Evolutionary conservation across 768 basidiomycete species (phyloP), one percentile per base, ranked within the genome.

Genomic region (Amanita jacksonii): DNA sequence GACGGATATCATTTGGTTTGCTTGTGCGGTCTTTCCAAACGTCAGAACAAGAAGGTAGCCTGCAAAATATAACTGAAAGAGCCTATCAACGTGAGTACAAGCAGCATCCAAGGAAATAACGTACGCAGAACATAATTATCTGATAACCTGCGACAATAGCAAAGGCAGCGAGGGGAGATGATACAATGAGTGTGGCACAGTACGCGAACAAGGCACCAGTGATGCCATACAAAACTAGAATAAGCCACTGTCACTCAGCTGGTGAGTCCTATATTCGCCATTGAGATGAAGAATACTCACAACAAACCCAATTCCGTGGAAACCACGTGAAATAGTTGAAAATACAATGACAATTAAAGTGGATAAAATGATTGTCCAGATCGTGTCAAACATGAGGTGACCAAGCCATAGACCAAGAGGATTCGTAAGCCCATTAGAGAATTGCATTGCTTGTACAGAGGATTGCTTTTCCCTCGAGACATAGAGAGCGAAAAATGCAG

Each of bases 401-500:
- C 86, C 86, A 3, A 89, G 63, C 83, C 85, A 86, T 34, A 88
- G 63, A 2, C 81, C 83, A 38, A 77, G 57, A 15, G 82, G 78
- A 52, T 85, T 68, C 1, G 77, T 69, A 20, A 87, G 59, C 1
- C 85, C 85, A 56, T 88, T 85, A 27, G 81, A 83, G 27, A 82
- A 64, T 54, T 88, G 85, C 81, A 88, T 89, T 2, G 85, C 81
- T 56, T 87, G 83, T 0, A 88, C 81, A 2, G 77, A 76, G 0
- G 79, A 75, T 2, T 76, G 70, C 8, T 82, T 74, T 54, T 89
- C 86, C 48, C 69, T 70, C 0, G 83, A 77, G 3, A 85, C 83
- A 57, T 89, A 89, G 10, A 89, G 58, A 8, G 82, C 72, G 51
- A 77, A 86, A 63, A 89, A 89, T 3, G 85, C 85, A n/a, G 86